A percentile compares a stretch with the other conserved stretches of the same genome.
Evolutionary conservation across 768 basidiomycete species (phyloP).

Genomic region (Amanita phalloides): DNA sequence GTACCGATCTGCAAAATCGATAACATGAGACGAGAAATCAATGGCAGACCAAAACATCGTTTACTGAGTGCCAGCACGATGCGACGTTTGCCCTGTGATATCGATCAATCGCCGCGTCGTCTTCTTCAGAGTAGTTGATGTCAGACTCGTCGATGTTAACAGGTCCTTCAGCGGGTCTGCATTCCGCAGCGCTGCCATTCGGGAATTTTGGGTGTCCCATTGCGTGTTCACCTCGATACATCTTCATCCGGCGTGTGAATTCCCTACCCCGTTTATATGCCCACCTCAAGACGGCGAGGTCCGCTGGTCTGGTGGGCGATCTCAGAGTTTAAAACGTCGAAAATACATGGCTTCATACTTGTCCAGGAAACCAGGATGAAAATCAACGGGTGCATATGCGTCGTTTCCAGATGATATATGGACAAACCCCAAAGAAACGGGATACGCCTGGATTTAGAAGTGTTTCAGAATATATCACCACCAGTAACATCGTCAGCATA

Average conservation of each 20-base stretch:
- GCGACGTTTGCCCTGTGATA: slow-evolving; percentile 23
- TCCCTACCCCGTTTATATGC: slow-evolving; percentile 48
- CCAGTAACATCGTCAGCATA: background rate
- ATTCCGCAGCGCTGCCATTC: slow-evolving; percentile 20
- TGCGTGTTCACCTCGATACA: slow-evolving; percentile 28
- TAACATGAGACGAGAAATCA: background rate
- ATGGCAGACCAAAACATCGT: background rate
- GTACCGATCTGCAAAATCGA: slow-evolving; percentile 40
- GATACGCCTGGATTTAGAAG: slow-evolving; percentile 25
- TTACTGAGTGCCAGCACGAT: slow-evolving; percentile 37
- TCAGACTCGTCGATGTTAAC: slow-evolving; percentile 22
- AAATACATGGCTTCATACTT: slow-evolving; percentile 20
- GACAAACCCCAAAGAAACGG: slow-evolving; percentile 33
- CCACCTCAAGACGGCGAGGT: slow-evolving; percentile 36
- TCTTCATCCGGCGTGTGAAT: slow-evolving; percentile 39
- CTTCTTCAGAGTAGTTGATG: slow-evolving; percentile 28
- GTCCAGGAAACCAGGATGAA: slow-evolving; percentile 33
- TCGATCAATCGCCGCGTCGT: slow-evolving; percentile 32
- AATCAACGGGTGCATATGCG: slow-evolving; percentile 28
- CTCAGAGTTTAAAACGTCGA: background rate
- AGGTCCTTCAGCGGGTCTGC: slow-evolving; percentile 16
- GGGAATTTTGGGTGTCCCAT: slow-evolving; percentile 27
- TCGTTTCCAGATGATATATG: slow-evolving; percentile 36
- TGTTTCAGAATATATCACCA: background rate
- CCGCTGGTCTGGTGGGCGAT: slow-evolving; percentile 21